phyloP scores from a whole-genome alignment of 176 grass and related monocot species.

The Oryza longistaminata region DNA sequence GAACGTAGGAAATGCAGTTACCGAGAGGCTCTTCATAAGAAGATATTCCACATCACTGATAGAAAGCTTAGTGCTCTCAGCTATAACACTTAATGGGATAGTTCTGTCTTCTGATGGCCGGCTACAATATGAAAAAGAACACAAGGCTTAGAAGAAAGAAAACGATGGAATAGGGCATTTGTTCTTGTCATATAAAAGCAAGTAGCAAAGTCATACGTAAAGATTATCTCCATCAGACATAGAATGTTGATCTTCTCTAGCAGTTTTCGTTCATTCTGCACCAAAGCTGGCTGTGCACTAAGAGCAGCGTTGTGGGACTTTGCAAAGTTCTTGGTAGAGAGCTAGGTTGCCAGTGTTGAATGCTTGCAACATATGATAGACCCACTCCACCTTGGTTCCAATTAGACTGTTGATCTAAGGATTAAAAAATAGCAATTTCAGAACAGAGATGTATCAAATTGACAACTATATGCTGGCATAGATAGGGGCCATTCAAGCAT shows the following conservation, averaged over 20 bases:
- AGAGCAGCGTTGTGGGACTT: background rate
- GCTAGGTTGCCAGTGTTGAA: background rate
- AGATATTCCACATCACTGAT: constrained; percentile 59
- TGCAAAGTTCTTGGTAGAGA: background rate
- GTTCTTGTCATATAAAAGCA: background rate
- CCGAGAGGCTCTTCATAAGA: constrained; percentile 71
- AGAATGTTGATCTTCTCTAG: background rate
- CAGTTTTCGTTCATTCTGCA: background rate
- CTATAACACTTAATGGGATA: constrained; percentile 53
- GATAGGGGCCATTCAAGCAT: background rate
- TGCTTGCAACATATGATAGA: background rate
- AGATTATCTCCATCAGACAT: background rate
- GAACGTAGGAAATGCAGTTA: constrained; percentile 30
- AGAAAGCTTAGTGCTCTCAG: constrained; percentile 58
- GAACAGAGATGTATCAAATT: background rate
- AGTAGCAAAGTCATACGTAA: background rate
- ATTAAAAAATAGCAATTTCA: background rate
- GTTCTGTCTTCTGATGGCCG: constrained; percentile 61
- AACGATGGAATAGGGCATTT: background rate
- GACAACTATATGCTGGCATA: background rate
- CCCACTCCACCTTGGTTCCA: background rate
- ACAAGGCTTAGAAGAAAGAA: constrained; percentile 4
- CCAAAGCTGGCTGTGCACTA: background rate
- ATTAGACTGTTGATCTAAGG: background rate
- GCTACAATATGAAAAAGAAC: constrained; percentile 31